A percentile compares a stretch with the other conserved stretches of the same genome.
phyloP scores from a whole-genome alignment of 805 yeast species.

The Saturnispora besseyi region DNA sequence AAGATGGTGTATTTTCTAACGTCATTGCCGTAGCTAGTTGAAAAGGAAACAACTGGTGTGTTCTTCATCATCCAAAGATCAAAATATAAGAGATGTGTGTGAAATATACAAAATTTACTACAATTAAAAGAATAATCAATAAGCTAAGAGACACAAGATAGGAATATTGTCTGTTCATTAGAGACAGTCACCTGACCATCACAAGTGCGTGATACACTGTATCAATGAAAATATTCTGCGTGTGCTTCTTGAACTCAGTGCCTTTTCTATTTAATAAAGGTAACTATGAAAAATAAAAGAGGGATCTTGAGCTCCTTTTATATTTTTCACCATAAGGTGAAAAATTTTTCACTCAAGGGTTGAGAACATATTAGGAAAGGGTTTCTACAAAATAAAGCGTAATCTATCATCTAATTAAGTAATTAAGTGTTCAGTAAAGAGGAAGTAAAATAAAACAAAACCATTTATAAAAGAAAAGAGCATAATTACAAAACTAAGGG shows the following conservation, averaged over 20 bases:
- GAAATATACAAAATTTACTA: not conserved
- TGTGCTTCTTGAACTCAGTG: not conserved
- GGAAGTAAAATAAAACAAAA: not conserved
- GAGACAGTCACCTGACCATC: not conserved
- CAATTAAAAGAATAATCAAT: not conserved
- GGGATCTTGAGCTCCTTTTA: not conserved
- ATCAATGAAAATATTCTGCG: not conserved
- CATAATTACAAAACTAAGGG: constrained; percentile 3
- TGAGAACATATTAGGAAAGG: not conserved
- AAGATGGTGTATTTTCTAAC: constrained; percentile 20
- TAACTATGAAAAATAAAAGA: not conserved
- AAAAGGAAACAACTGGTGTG: constrained; percentile 11
- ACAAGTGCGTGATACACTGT: not conserved
- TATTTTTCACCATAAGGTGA: not conserved
- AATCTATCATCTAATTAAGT: not conserved
- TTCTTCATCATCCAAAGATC: constrained; percentile 14
- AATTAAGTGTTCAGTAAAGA: not conserved
- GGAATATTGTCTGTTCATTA: not conserved
- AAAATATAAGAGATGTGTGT: no score
- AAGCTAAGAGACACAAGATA: not conserved
- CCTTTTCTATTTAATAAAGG: not conserved
- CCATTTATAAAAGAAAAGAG: no score
- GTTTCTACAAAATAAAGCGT: not conserved
- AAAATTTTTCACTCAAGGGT: not conserved
- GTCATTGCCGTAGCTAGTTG: constrained; percentile 21